These are phyloP conservation scores for Lithospermum erythrorhizon DNA, from an alignment of 257 asterid species.

Conservation along the genomic window DNA sequence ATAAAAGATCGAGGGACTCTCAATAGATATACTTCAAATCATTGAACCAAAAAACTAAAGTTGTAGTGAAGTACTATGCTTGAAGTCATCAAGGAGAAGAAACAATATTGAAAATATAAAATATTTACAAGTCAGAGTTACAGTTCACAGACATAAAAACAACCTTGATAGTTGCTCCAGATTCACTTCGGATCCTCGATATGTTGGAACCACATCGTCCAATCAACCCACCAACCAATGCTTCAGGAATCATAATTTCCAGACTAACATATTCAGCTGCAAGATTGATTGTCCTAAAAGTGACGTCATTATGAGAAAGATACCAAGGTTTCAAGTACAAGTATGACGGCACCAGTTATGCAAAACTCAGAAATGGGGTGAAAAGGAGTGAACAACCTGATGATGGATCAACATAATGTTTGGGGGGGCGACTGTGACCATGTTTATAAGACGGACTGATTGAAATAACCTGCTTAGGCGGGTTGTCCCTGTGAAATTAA, in stretches of 20 bases:
- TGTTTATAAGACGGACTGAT: slow-evolving; percentile 49
- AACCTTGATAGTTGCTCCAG: slow-evolving; percentile 89
- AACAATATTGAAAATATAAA: not conserved
- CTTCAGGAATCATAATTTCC: slow-evolving; percentile 82
- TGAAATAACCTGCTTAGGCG: slow-evolving; percentile 85
- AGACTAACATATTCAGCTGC: slow-evolving; percentile 75
- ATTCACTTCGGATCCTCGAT: slow-evolving; percentile 88
- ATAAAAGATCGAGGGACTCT: not conserved
- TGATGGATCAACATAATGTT: slow-evolving; percentile 50
- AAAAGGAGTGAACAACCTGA: slow-evolving; percentile 46
- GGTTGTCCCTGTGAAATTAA: slow-evolving; percentile 57
- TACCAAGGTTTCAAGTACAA: slow-evolving; percentile 22
- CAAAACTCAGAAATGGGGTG: slow-evolving; percentile 11
- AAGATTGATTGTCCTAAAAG: slow-evolving; percentile 35
- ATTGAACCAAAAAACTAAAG: not conserved
- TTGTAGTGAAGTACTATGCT: not conserved
- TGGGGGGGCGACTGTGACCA: slow-evolving; percentile 37
- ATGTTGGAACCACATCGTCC: slow-evolving; percentile 97
- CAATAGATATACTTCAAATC: not conserved
- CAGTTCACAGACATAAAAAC: not conserved
- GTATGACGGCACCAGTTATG: slow-evolving; percentile 20
- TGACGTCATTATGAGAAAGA: slow-evolving; percentile 30
- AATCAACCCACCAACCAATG: slow-evolving; percentile 90
- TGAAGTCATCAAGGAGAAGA: not conserved
- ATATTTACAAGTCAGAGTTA: not conserved